phyloP scores from a whole-genome alignment of 805 yeast genomes.

The Candida coquimbonensis region DNA sequence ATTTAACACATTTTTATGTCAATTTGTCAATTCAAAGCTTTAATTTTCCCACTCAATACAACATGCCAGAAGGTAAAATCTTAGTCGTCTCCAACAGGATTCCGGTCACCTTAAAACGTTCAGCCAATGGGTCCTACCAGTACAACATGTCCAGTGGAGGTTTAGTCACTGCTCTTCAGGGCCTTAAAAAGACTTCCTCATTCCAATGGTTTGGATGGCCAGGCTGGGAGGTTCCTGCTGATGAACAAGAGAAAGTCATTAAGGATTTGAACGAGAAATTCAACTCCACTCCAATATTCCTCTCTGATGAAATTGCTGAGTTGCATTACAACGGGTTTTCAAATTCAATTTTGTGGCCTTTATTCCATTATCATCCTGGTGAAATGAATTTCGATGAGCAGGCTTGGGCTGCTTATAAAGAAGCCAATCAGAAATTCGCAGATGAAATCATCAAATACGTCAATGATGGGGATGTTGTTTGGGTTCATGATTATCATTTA shows the following conservation, averaged over 20 bases:
- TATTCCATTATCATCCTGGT: conserved; percentile 98
- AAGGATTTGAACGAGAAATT: conserved; percentile 67
- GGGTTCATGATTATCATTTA: conserved; percentile 98
- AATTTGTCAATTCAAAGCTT: too few species aligned
- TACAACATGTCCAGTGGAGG: conserved; percentile 97
- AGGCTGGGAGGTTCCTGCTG: conserved; percentile 76
- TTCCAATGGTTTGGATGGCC: conserved; percentile 99
- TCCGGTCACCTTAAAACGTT: conserved; percentile 84
- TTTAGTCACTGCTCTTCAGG: conserved; percentile 90
- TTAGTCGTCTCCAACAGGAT: conserved; percentile 90
- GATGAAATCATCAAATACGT: conserved; percentile 60
- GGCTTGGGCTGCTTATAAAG: conserved; percentile 97
- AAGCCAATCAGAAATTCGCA: conserved; percentile 83
- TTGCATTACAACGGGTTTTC: conserved; percentile 94
- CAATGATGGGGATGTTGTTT: conserved; percentile 78
- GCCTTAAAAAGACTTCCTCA: conserved; percentile 71
- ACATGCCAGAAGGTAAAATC: conserved; percentile 41
- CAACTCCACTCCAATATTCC: conserved; percentile 84
- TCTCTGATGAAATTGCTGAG: conserved; percentile 87
- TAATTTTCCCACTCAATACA: too few species aligned
- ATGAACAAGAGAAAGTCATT: conserved; percentile 63
- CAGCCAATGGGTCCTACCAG: conserved; percentile 55
- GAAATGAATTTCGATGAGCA: conserved; percentile 97
- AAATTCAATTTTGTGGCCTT: conserved; percentile 94
- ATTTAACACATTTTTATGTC: not conserved